A percentile compares a stretch with the other conserved stretches of the same genome.
Evolutionary conservation across 305 asterid species (phyloP).

Genomic region (Galium porrigens): DNA sequence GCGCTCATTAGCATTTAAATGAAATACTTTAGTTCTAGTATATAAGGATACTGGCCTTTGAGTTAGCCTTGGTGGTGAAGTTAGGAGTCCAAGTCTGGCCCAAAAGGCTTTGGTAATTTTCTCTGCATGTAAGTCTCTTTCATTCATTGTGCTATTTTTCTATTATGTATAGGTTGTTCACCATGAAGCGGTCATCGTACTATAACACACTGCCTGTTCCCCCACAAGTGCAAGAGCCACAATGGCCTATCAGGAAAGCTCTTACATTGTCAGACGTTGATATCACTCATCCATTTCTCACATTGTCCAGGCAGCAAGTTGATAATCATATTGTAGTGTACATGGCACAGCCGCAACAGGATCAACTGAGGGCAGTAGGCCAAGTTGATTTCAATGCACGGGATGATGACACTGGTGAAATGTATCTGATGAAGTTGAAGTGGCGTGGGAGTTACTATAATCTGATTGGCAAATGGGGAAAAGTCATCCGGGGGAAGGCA

Average conservation of each 20-base stretch:
- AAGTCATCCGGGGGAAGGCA: constrained; percentile 54
- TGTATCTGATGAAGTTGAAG: constrained; percentile 51
- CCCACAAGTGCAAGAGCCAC: constrained; percentile 37
- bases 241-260: constrained; percentile 61
- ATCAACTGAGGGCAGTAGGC: constrained; percentile 40
- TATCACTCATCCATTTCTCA: constrained; percentile 64
- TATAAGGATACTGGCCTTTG: not conserved
- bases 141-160: constrained; percentile 3
- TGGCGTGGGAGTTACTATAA: constrained; percentile 73
- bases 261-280: constrained; percentile 67
- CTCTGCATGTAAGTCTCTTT: not conserved
- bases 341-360: constrained; percentile 56
- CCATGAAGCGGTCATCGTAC: constrained; percentile 48
- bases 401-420: constrained; percentile 63
- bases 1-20: not conserved
- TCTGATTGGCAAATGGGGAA: constrained; percentile 73
- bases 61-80: not conserved
- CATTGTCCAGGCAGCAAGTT: constrained; percentile 68
- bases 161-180: constrained; percentile 20
- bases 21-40: not conserved
- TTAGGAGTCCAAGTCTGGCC: not conserved
- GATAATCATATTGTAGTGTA: constrained; percentile 46
- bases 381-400: constrained; percentile 51
- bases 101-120: not conserved
- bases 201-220: constrained; percentile 22